Conservation (phyloP, 345 rosid genomes). For the Brassica rapa region DNA sequence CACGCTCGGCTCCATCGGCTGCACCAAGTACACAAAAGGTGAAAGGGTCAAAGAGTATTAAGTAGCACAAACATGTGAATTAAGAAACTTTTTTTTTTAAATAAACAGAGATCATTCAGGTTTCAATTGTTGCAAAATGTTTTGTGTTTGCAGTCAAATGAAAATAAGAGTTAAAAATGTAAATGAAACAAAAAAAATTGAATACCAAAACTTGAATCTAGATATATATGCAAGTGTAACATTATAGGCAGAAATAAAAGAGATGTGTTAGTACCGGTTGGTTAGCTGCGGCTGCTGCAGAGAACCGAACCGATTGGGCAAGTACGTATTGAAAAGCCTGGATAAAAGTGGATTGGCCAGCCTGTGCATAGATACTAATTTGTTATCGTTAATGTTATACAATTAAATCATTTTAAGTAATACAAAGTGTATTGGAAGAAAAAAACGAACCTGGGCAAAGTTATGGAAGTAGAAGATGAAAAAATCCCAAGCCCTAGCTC, state of each 20-base stretch:
- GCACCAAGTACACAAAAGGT: neutral
- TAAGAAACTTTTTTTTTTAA: neutral
- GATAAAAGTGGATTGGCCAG: constrained; percentile 57
- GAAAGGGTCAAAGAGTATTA: neutral
- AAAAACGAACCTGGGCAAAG: constrained; percentile 35
- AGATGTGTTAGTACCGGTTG: constrained; percentile 36
- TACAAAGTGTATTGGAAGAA: neutral
- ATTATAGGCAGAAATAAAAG: neutral
- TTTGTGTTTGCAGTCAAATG: neutral
- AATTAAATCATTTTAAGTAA: neutral
- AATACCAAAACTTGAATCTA: neutral
- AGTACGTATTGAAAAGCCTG: constrained; percentile 57
- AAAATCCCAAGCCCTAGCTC: constrained; percentile 72
- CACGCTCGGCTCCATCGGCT: constrained; percentile 23
- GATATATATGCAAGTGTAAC: neutral
- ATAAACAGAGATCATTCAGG: neutral
- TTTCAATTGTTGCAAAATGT: neutral
- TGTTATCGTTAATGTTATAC: neutral
- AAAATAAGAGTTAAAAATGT: neutral
- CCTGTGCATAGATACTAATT: constrained; percentile 20
- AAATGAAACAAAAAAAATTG: neutral
- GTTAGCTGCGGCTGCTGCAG: constrained; percentile 32
- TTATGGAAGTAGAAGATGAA: constrained; percentile 64
- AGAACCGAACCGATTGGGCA: constrained; percentile 55
- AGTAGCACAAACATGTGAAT: neutral